phyloP scores from a whole-genome alignment of 176 grass and related monocot genomes.

The Ampelocalamus luodianensis region DNA sequence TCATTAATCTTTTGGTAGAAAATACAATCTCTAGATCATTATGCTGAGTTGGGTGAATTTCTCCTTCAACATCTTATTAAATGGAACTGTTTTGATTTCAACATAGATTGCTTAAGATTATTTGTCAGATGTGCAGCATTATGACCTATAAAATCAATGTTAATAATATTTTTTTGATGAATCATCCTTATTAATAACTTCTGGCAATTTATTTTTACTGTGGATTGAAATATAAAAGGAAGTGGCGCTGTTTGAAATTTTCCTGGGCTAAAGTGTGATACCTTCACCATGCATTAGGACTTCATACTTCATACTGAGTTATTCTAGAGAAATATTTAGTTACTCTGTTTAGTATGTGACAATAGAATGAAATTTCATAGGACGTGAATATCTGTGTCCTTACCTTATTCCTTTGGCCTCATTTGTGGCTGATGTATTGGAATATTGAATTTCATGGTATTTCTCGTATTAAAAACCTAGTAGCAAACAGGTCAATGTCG shows the following conservation, averaged over 20 bases:
- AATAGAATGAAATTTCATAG: neutral
- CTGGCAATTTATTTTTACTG: constrained; percentile 1
- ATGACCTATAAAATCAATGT: neutral
- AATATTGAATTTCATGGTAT: neutral
- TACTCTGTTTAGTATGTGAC: neutral
- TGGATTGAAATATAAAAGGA: neutral
- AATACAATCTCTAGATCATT: neutral
- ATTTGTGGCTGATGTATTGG: neutral
- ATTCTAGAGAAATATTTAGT: neutral
- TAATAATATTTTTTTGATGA: neutral
- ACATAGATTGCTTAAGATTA: neutral
- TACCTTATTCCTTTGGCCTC: neutral
- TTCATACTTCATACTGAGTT: neutral
- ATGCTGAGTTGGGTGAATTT: neutral
- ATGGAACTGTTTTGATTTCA: neutral
- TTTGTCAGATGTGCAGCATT: neutral
- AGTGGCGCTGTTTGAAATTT: neutral
- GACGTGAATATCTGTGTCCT: neutral
- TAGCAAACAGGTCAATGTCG: neutral
- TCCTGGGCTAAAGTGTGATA: neutral
- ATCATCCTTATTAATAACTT: constrained; percentile 6
- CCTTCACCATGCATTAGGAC: neutral
- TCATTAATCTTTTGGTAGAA: neutral
- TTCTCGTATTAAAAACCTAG: neutral
- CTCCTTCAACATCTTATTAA: neutral